phyloP scores from a whole-genome alignment of 257 asterid species.

The Ballota nigra region DNA sequence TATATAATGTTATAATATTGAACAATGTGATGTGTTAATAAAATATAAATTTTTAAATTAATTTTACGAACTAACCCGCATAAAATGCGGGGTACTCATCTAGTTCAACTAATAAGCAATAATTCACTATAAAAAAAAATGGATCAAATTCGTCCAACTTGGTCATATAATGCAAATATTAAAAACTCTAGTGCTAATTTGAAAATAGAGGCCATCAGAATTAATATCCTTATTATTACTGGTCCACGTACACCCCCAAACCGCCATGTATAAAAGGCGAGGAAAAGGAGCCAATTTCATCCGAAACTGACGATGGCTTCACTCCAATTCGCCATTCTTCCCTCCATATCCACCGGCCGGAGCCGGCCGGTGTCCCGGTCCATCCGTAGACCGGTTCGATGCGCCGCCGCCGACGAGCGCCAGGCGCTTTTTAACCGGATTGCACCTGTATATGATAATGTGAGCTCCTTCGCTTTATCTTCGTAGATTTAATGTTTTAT shows the following conservation, averaged over 20 bases:
- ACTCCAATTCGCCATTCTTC: conserved; percentile 38
- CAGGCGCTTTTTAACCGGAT: conserved; percentile 73
- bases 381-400: conserved; percentile 33
- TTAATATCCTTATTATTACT: not conserved
- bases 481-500: not conserved
- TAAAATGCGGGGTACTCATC: no score
- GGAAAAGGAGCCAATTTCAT: not conserved
- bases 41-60: no score
- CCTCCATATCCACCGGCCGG: conserved; percentile 33
- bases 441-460: conserved; percentile 88
- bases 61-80: no score
- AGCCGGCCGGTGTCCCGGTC: conserved; percentile 29
- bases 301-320: conserved; percentile 28
- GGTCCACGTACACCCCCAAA: conserved; percentile 16
- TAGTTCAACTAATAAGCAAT: no score
- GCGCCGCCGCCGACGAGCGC: conserved; percentile 49
- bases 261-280: not conserved
- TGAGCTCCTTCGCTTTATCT: conserved; percentile 28
- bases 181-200: not conserved
- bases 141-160: not conserved
- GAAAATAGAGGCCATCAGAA: not conserved
- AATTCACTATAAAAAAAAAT: not conserved
- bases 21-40: no score
- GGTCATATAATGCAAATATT: conserved; percentile 10
- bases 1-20: no score